phyloP scores from a whole-genome alignment of 768 basidiomycete genomes.

The Coprinopsis strossmayeri region DNA sequence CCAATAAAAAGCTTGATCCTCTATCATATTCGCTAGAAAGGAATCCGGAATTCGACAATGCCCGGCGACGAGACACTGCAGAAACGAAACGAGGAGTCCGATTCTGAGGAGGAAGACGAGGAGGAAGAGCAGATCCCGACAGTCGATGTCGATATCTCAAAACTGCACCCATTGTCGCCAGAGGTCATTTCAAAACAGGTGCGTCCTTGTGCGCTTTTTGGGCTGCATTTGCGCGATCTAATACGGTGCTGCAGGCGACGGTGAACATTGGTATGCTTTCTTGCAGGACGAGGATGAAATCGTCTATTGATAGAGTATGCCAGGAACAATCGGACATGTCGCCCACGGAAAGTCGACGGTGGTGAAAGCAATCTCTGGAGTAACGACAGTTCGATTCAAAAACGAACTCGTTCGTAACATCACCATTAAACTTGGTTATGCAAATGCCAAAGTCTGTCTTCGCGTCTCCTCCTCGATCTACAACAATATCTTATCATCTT shows the following conservation, averaged over 20 bases:
- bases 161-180: constrained; percentile 82
- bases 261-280: constrained; percentile 87
- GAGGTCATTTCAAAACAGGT: constrained; percentile 92
- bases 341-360: constrained; percentile 96
- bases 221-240: neutral
- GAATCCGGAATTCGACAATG: constrained; percentile 34
- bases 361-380: constrained; percentile 97
- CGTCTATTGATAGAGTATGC: neutral
- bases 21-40: too few relatives aligned
- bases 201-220: constrained; percentile 17
- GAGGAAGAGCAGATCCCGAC: constrained; percentile 52
- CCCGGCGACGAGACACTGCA: constrained; percentile 61
- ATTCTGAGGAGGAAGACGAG: constrained; percentile 63
- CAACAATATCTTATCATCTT: neutral
- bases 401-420: constrained; percentile 99
- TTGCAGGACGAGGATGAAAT: too few relatives aligned
- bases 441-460: constrained; percentile 99
- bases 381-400: constrained; percentile 98
- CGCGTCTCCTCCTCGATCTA: too few relatives aligned
- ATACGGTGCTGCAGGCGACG: constrained; percentile 62
- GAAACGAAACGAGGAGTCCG: constrained; percentile 61
- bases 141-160: constrained; percentile 74
- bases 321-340: constrained; percentile 98
- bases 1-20: constrained; percentile 7
- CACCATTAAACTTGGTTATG: constrained; percentile 98